A percentile compares a stretch with the other conserved stretches of the same genome.
Evolutionary conservation across 202 grass and related monocot genomes (phyloP).

Genomic region (Digitaria exilis): DNA sequence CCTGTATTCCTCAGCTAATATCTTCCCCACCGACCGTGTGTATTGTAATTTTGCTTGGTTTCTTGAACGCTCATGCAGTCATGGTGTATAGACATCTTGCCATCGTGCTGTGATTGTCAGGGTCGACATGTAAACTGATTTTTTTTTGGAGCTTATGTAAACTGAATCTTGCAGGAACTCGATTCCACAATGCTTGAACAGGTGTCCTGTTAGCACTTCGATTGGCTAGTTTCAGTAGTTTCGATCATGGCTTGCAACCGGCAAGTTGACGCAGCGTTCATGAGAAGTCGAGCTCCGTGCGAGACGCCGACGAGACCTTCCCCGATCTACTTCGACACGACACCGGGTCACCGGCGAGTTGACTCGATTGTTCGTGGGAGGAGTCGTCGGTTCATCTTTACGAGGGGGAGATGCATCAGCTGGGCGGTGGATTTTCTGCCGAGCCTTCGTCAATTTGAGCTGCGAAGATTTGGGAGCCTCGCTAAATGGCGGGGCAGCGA

Average conservation of each 20-base stretch:
- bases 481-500: too few species aligned
- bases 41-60: neutral
- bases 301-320: neutral
- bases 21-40: neutral
- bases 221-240: neutral
- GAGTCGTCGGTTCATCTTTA: neutral
- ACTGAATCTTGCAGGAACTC: neutral
- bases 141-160: too few species aligned
- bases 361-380: neutral
- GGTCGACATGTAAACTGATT: neutral
- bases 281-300: neutral
- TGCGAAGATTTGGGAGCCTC: too few species aligned
- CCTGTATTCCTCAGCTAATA: neutral
- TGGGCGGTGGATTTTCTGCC: neutral
- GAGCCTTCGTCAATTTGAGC: too few species aligned
- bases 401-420: neutral
- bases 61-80: neutral
- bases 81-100: neutral
- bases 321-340: neutral
- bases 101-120: neutral
- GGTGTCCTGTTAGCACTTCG: neutral
- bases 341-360: too few species aligned
- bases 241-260: neutral
- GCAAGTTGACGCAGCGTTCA: neutral
- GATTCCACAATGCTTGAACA: neutral